A percentile compares a stretch with the other conserved stretches of the same genome.
These are phyloP conservation scores for Cladophialophora psammophila DNA, from an alignment of 2,329 filamentous ascomycete species.

Conservation along the genomic window DNA sequence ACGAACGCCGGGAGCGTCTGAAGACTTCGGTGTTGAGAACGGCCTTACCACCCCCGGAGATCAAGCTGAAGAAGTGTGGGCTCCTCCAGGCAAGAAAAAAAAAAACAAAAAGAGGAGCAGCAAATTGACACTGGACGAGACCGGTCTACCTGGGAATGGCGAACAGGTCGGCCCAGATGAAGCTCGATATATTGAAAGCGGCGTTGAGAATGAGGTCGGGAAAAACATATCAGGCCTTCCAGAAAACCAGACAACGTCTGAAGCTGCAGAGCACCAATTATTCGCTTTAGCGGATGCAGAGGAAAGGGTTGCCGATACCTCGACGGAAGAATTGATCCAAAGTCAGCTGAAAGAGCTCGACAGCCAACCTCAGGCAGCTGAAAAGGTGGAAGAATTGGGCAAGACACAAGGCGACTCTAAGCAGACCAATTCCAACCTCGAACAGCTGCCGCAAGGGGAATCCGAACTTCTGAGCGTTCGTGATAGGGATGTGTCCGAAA, in stretches of 20 bases:
- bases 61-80: constrained; percentile 1
- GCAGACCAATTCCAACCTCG: not conserved
- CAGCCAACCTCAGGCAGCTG: not conserved
- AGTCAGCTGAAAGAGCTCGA: not conserved
- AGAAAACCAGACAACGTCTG: not conserved
- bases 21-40: not conserved
- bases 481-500: not conserved
- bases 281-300: not conserved
- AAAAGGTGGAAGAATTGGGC: not conserved
- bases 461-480: not conserved
- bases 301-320: not conserved
- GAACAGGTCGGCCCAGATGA: not conserved
- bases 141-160: constrained; percentile 35
- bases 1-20: not conserved
- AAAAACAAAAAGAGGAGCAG: constrained; percentile 39
- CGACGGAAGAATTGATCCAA: not conserved
- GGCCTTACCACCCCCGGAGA: not conserved
- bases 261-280: not conserved
- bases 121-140: constrained; percentile 42
- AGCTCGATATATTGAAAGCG: not conserved
- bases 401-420: not conserved
- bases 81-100: constrained; percentile 32
- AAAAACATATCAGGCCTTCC: not conserved
- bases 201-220: not conserved
- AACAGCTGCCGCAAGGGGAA: not conserved